A percentile compares a stretch with the other conserved stretches of the same genome.
Conservation (phyloP, 495 filamentous ascomycete genomes). For the Aspergillus saccharolyticus region DNA sequence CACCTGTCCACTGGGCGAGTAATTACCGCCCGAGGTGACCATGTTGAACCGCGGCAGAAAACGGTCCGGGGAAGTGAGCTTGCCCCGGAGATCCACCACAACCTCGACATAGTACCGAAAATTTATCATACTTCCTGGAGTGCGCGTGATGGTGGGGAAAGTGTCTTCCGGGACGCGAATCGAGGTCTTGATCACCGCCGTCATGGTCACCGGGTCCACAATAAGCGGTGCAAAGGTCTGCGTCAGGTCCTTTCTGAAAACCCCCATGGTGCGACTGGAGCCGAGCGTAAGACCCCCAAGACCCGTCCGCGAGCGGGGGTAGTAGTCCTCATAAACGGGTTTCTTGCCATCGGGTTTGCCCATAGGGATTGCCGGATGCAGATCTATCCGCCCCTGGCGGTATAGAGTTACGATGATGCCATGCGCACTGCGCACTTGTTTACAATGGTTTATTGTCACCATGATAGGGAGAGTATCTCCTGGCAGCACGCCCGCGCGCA, state of each 20-base stretch:
- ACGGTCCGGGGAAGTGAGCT: slow-evolving; percentile 63
- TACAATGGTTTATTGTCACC: slow-evolving; percentile 78
- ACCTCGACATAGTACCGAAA: slow-evolving; percentile 94
- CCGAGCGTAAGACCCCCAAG: slow-evolving; percentile 77
- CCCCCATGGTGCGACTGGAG: slow-evolving; percentile 72
- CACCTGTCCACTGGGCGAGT: slow-evolving; percentile 44
- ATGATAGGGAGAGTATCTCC: slow-evolving; percentile 78
- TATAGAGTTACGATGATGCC: slow-evolving; percentile 93
- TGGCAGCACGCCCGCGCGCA: slow-evolving; percentile 77
- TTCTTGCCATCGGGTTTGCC: slow-evolving; percentile 60
- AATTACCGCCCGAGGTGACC: slow-evolving; percentile 43
- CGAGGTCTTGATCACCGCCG: slow-evolving; percentile 68
- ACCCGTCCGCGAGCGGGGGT: slow-evolving; percentile 66
- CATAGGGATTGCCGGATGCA: slow-evolving; percentile 65
- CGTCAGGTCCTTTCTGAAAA: slow-evolving; percentile 88
- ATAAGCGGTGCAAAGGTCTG: slow-evolving; percentile 84
- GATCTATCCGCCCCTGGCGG: slow-evolving; percentile 85
- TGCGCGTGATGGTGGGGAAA: slow-evolving; percentile 85
- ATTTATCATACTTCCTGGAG: slow-evolving; percentile 85
- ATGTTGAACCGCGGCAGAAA: slow-evolving; percentile 55
- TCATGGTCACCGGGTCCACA: slow-evolving; percentile 74
- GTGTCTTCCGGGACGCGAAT: slow-evolving; percentile 83
- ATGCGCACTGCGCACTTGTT: slow-evolving; percentile 79
- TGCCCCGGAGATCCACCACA: slow-evolving; percentile 85
- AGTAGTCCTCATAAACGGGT: slow-evolving; percentile 73